Evolutionary conservation across 371 early-diverging fungal genomes (phyloP), one percentile per base, ranked within the genome.

Genomic region (Chytridiales sp.): DNA sequence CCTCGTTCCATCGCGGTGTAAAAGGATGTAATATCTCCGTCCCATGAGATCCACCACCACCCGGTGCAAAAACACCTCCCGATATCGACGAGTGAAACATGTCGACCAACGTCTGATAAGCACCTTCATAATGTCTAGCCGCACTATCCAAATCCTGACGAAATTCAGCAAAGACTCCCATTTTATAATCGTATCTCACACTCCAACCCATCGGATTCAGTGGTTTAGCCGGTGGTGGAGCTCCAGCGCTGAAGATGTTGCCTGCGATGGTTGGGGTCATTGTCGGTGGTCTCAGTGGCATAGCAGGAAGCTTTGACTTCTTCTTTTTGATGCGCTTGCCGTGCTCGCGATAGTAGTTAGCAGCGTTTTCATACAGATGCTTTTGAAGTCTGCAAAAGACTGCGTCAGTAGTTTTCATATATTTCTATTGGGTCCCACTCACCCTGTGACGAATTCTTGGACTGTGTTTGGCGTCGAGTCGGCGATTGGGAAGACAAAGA

Each of bases 151-250:
- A 79, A 29, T 93, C 92, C 57, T 90, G 89, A 13, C 86, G 77
- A 38, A 86, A 85, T 60, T 90, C 91, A 9, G 86, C 82, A 62
- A 90, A 88, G 29, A 83, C 80, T 4, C 75, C 92, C 58, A 83
- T 67, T 68, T 93, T 93, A 49, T 77, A 85, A 46, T 93, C 92
- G 57, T 91, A 92, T n/a, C 93, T 81, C 5, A 87, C 52, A 59
- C 80, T 73, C 93, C 93, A 93, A 1, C 91, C 93, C 38, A 50
- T 38, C 2, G 70, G 58, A 29, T 64, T 35, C 39, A 77, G 38
- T 8, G 69, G 66, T 39, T 70, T 60, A 3, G 62, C 34, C 27
- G 53, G 47, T 21, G 30, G 38, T 4, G 21, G 26, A 27, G 5
- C 34, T 5, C 22, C 15, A 22, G 34, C 36, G 26, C 21, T 36